A percentile compares a stretch with the other conserved stretches of the same genome.
Conservation (phyloP, 2,329 filamentous ascomycete genomes). For the Claviceps monticola region DNA sequence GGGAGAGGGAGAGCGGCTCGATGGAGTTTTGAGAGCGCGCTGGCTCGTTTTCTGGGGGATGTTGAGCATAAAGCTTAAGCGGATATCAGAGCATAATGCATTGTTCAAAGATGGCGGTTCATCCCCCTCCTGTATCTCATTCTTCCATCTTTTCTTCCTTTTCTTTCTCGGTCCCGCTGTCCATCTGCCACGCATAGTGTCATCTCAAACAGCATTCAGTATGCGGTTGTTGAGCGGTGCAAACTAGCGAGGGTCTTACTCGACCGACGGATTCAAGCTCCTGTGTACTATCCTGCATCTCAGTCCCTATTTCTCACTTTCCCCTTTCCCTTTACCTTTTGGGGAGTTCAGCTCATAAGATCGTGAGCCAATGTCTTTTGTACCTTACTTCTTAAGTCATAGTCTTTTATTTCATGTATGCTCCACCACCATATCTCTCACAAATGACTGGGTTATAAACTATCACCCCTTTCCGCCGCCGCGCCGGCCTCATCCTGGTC, state of each 20-base stretch:
- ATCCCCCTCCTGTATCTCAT: background rate
- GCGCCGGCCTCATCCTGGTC: background rate
- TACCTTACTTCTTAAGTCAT: background rate
- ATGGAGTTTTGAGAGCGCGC: conserved; percentile 36
- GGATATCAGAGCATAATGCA: background rate
- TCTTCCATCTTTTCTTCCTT: background rate
- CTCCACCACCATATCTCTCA: background rate
- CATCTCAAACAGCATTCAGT: too few relatives aligned
- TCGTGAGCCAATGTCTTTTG: too few relatives aligned
- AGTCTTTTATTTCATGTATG: background rate
- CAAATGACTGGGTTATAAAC: background rate
- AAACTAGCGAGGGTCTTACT: too few relatives aligned
- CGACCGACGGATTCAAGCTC: too few relatives aligned
- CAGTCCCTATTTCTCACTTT: too few relatives aligned
- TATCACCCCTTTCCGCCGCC: background rate
- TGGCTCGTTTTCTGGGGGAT: background rate
- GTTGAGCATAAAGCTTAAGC: background rate
- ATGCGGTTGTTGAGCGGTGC: too few relatives aligned
- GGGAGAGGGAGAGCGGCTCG: conserved; percentile 37
- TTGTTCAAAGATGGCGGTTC: background rate
- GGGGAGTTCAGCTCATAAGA: too few relatives aligned
- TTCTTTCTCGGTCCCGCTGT: background rate
- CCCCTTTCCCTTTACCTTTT: too few relatives aligned
- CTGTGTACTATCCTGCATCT: too few relatives aligned
- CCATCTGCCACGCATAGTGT: background rate